Base-by-base conservation (phyloP, 371 early-diverging fungal genomes). In the Basidiobolus meristosporus region DNA sequence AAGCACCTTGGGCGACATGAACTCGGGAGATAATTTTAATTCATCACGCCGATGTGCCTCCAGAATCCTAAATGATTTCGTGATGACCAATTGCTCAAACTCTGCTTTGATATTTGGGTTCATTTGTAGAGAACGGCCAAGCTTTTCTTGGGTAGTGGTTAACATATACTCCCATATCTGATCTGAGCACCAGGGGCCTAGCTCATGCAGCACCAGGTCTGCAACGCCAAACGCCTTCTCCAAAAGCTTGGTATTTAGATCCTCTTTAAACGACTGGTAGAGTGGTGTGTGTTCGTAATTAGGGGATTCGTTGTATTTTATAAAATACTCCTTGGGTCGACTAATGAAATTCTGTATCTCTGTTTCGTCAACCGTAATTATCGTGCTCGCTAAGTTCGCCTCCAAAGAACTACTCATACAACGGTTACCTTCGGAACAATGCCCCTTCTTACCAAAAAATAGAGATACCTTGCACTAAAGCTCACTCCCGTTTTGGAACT, bases 131-230 rank as follows among this genome's bases (percentile, higher is more conserved):
- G n/a, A n/a, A n/a, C n/a, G n/a, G n/a, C n/a, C n/a, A n/a, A n/a
- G n/a, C n/a, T n/a, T n/a, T n/a, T n/a, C n/a, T n/a, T n/a, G n/a
- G n/a, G n/a, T n/a, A n/a, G n/a, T n/a, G n/a, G n/a, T n/a, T n/a
- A n/a, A n/a, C n/a, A n/a, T n/a, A n/a, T 38, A 36, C 31, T 58
- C 50, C 65, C 70, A 77, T 16, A 70, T 54, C 0, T 52, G 45
- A 41, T 76, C 71, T 31, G 61, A 46, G 23, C 72, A 71, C 79
- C 79, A 84, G 0, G 77, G 64, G 0, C 84, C 84, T 0, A 80
- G 56, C 18, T 66, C 50, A 1, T 46, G 16, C n/a, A 68, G 51
- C 2, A 49, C 50, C 21, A 58, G 45, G 1, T n/a, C n/a, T 3
- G 57, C 53, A 0, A 50, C 43, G 0, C 40, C 31, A 31, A 68